Conservation (phyloP, 352 stramenopile genomes). For the Phytophthora megakarya region DNA sequence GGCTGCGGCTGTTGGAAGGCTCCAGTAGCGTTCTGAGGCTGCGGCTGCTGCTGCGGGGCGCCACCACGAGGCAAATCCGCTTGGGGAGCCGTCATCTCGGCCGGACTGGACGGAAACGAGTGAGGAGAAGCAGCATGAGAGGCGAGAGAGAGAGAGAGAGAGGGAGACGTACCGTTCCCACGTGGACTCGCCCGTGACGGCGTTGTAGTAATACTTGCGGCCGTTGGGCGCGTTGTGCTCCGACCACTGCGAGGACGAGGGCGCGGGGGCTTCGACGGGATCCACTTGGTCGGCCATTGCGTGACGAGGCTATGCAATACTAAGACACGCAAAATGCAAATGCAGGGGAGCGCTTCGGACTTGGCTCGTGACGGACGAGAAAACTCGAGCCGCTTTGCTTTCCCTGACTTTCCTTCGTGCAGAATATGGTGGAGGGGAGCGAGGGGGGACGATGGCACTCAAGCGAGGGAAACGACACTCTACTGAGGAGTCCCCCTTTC, state of each 20-base stretch:
- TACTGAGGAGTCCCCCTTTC: conserved; percentile 18
- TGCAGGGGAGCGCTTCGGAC: conserved; percentile 36
- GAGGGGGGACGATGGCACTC: conserved; percentile 20
- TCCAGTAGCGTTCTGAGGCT: conserved; percentile 19
- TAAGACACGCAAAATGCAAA: conserved; percentile 61
- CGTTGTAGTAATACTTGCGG: conserved; percentile 94
- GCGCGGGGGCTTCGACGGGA: conserved; percentile 40
- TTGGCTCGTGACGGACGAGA: conserved; percentile 23
- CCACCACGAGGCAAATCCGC: conserved; percentile 42
- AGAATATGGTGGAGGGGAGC: conserved; percentile 35
- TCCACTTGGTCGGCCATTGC: conserved; percentile 79
- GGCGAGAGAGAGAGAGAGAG: not conserved
- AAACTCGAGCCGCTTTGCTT: conserved; percentile 26
- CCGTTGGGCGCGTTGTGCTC: conserved; percentile 92
- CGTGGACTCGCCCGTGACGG: conserved; percentile 86
- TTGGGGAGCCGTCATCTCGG: conserved; percentile 50
- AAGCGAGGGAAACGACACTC: conserved; percentile 16
- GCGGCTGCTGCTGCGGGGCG: conserved; percentile 34
- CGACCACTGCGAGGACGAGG: conserved; percentile 72
- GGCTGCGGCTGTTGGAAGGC: conserved; percentile 42
- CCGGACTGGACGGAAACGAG: conserved; percentile 44
- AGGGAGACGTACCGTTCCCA: conserved; percentile 79
- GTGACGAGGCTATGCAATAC: conserved; percentile 41
- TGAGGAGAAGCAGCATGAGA: not conserved
- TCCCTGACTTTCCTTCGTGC: conserved; percentile 31